Percentiles rank a stretch among this genome's conserved stretches.
Evolutionary conservation across 805 yeast genomes (phyloP).

Genomic region (Candida boidinii): DNA sequence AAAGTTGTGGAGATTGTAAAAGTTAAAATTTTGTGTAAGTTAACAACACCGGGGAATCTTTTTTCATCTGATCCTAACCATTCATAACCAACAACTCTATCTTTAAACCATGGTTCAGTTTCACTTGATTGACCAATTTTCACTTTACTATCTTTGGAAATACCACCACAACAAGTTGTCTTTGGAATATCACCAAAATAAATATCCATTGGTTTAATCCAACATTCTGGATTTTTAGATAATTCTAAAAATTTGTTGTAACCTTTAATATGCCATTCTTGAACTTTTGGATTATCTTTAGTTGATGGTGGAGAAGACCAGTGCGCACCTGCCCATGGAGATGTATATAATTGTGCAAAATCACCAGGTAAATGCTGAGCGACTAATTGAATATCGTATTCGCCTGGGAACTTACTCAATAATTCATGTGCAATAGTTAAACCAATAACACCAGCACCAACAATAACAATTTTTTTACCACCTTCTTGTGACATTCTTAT

Average conservation of each 20-base stretch:
- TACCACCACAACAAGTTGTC: too few relatives aligned
- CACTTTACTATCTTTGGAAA: too few relatives aligned
- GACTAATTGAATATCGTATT: slow-evolving; percentile 30
- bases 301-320: slow-evolving; percentile 40
- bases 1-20: slow-evolving; percentile 51
- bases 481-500: too few relatives aligned
- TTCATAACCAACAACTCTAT: slow-evolving; percentile 32
- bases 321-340: slow-evolving; percentile 67
- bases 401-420: slow-evolving; percentile 24
- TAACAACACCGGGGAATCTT: slow-evolving; percentile 27
- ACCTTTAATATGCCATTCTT: slow-evolving; percentile 25
- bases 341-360: slow-evolving; percentile 38
- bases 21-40: slow-evolving; percentile 35
- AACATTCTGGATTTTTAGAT: slow-evolving; percentile 29
- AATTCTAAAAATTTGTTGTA: slow-evolving; percentile 27
- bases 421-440: slow-evolving; percentile 40
- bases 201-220: slow-evolving; percentile 17
- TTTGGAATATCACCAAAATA: slow-evolving; percentile 15
- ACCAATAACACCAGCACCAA: slow-evolving; percentile 51
- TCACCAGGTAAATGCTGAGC: slow-evolving; percentile 51
- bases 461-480: slow-evolving; percentile 30
- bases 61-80: slow-evolving; percentile 18
- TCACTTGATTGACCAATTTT: slow-evolving; percentile 4
- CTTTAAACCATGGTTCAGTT: slow-evolving; percentile 40
- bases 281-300: slow-evolving; percentile 3